Evolutionary conservation across 768 basidiomycete genomes (phyloP).

Genomic region (Suillus sp.): DNA sequence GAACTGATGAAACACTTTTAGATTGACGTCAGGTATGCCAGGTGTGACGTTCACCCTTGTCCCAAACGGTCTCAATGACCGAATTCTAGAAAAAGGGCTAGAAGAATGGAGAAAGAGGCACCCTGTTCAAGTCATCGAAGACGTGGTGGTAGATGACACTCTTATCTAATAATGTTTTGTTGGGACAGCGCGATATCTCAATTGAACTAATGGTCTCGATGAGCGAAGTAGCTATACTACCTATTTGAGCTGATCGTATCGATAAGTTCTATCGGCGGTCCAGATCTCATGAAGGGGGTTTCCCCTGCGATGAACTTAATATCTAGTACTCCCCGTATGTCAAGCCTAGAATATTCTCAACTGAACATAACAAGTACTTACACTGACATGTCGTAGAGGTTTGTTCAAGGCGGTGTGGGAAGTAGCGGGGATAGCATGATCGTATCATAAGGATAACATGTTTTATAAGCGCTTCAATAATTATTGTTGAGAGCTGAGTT

Average conservation of each 20-base stretch:
- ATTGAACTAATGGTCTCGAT: neutral
- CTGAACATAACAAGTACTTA: neutral
- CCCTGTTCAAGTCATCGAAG: conserved; percentile 20
- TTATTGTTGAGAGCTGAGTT: neutral
- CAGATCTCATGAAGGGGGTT: neutral
- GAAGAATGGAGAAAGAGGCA: conserved; percentile 63
- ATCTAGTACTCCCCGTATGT: neutral
- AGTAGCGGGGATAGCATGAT: no score
- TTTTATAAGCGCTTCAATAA: neutral
- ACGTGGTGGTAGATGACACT: neutral
- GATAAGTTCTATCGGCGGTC: neutral
- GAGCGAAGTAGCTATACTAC: neutral
- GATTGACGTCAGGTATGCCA: conserved; percentile 21
- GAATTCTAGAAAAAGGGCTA: conserved; percentile 73
- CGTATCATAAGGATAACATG: no score
- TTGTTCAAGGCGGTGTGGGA: neutral
- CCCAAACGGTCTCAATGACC: conserved; percentile 55
- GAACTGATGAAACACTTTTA: neutral
- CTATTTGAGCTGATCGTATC: conserved; percentile 4
- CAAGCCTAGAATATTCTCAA: neutral
- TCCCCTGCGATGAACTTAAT: neutral
- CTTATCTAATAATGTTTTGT: neutral
- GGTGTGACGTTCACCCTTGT: conserved; percentile 87
- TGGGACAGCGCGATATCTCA: neutral
- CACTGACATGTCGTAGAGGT: neutral